Conservation (phyloP, 441 rosid species). For the Erysimum cheiri region DNA sequence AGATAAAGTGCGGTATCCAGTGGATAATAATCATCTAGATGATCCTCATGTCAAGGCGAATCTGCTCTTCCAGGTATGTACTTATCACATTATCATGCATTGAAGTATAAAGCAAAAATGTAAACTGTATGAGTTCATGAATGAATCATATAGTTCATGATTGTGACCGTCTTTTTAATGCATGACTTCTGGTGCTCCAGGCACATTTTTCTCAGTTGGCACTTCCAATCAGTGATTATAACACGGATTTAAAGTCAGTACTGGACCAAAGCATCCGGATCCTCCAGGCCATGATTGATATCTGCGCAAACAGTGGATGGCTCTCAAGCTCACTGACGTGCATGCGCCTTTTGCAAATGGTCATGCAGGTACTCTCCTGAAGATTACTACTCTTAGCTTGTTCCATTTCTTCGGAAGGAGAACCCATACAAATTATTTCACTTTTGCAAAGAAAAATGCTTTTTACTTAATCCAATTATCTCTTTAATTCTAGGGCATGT, state of each 20-base stretch:
- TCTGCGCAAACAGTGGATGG: conserved; percentile 99
- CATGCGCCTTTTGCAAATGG: conserved; percentile 99
- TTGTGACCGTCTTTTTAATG: conserved; percentile 12
- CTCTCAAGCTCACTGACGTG: conserved; percentile 91
- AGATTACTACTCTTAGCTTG: conserved; percentile 14
- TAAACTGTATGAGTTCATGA: conserved; percentile 20
- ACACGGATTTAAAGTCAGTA: conserved; percentile 95
- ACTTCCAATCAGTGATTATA: conserved; percentile 91
- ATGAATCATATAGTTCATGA: conserved; percentile 22
- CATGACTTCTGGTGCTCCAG: conserved; percentile 51
- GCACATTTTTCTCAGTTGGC: conserved; percentile 94
- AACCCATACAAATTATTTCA: neutral
- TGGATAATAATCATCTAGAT: conserved; percentile 83
- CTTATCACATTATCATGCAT: conserved; percentile 11
- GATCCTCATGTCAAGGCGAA: conserved; percentile 97
- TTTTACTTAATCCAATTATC: conserved; percentile 25
- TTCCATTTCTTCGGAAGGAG: conserved; percentile 1
- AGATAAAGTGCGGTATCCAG: conserved; percentile 68
- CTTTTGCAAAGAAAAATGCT: neutral
- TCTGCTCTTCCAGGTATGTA: conserved; percentile 83
- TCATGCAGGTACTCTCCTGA: conserved; percentile 81
- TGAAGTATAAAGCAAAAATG: conserved; percentile 15
- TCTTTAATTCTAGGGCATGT: conserved; percentile 66
- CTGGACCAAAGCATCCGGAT: conserved; percentile 98
- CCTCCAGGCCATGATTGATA: conserved; percentile 98